Evolutionary conservation across 371 early-diverging fungal species (phyloP), one percentile per base, ranked within the genome.

Genomic region (Mortierella sp.): DNA sequence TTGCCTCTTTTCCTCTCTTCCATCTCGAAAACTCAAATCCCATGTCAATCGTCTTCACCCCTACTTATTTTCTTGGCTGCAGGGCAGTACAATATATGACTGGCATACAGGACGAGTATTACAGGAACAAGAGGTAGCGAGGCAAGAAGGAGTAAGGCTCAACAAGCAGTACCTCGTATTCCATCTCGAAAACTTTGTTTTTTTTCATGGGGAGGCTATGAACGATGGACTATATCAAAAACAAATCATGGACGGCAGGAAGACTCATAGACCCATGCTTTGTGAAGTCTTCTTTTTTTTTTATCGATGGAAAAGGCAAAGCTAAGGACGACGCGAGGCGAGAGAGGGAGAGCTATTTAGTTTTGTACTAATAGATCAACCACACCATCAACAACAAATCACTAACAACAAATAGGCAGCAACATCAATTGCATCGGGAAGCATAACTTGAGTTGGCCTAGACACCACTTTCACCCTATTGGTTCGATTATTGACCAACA

Each of bases 401-500:
- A 65, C 9, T 38, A 34, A 63, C 63, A 63, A 19, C 54, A 55
- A 38, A 42, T n/a, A 55, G n/a, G 5, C 16, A 24, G 19, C 8
- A 26, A 38, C 16, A 42, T 13, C 60, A 74, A 10, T 16, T 28
- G 60, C 31, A 74, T 44, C 45, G 42, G 60, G 55, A 74, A 44
- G 28, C 28, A 74, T 44, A 42, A 55, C 65, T 31, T 68, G 31
- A 68, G 52, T 26, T 5, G 16, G 54, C 1, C 2, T 57, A n/a
- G 58, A 26, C 10, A n/a, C 4, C 44, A 52, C 70, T 38, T 38
- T n/a, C 75, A 44, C 42, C 52, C 76, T 34, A 76, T 76, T 76
- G 76, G 76, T 26, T 34, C 70, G 52, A 26, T 2, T n/a, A n/a
- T 19, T 31, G 42, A 52, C 76, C 76, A 76, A 76, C 76, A 31